These are phyloP conservation scores for Hypoxylon sp. DNA, from an alignment of 2,329 filamentous ascomycete species.

Conservation along the genomic window DNA sequence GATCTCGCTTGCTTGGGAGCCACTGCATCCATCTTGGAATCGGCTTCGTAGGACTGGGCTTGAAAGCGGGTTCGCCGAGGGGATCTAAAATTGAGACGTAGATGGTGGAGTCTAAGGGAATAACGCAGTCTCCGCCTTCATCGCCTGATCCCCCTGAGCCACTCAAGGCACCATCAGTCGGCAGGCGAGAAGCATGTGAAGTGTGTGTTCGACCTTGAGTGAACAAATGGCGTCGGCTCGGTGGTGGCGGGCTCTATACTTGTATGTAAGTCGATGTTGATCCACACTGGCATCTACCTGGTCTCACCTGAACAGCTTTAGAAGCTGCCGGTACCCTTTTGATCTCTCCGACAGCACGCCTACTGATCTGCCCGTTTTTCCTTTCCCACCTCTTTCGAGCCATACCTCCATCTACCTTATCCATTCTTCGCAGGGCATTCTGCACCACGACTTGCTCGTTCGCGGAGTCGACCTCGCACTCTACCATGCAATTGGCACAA, in stretches of 20 bases:
- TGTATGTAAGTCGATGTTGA: conserved; percentile 7
- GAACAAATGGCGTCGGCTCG: conserved; percentile 13
- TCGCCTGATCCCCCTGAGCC: conserved; percentile 27
- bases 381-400: conserved; percentile 59
- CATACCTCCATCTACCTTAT: conserved; percentile 61
- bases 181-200: conserved; percentile 12
- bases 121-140: conserved; percentile 40
- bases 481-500: conserved; percentile 61
- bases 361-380: conserved; percentile 41
- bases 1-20: conserved; percentile 40
- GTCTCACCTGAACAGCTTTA: conserved; percentile 29
- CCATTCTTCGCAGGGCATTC: conserved; percentile 59
- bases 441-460: conserved; percentile 53
- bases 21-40: conserved; percentile 63
- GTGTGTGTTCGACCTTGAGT: conserved; percentile 1
- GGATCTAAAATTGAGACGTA: conserved; percentile 66
- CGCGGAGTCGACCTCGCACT: conserved; percentile 55
- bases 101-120: conserved; percentile 54
- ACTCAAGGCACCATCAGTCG: conserved; percentile 33
- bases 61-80: conserved; percentile 60
- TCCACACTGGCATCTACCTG: neutral
- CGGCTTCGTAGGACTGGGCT: conserved; percentile 63
- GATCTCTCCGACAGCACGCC: conserved; percentile 28
- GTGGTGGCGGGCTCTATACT: conserved; percentile 12
- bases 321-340: conserved; percentile 34